Evolutionary conservation across 2,329 filamentous ascomycete species (phyloP), one percentile per base, ranked within the genome.

Genomic region (Phaeosphaeriaceae sp.): DNA sequence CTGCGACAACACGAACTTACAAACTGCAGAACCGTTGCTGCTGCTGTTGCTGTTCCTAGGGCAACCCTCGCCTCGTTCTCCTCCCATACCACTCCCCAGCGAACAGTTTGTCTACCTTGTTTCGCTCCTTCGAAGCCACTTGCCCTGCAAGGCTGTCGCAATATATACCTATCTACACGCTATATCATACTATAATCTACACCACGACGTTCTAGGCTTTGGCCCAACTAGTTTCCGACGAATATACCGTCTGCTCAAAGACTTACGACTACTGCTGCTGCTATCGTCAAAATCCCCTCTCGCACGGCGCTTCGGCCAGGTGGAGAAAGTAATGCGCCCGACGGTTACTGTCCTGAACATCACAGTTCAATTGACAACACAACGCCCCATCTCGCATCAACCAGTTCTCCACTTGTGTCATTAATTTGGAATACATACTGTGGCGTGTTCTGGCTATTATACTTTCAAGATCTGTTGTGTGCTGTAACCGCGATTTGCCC

Each of bases 51-150:
- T 52, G 63, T 64, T 59, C 50, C 55, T 49, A 41, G 50, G 52
- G 56, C 60, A 64, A 64, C 63, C 55, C 60, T 63, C 54, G 50
- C 47, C 34, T 54, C 54, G 33, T 48, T 36, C 44, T 42, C 41
- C 52, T 41, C 43, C 34, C 33, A 45, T 39, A 18, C 40, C 52
- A 48, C 35, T 36, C 29, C 33, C 35, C 35, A 36, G 45, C 41
- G 47, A 62, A 54, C 52, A 60, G 60, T 57, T 58, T 57, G 38
- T 56, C 55, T 50, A 58, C 61, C 56, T 61, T 47, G n/a, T 38
- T 29, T 40, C 34, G 42, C 23, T 44, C 42, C 44, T 17, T 42
- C 40, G 34, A 40, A 26, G 6, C 23, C 21, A 36, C 16, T 20
- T 13, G 16, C 20, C 9, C 38, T 40, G 1, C 29, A 33, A n/a